Conservation (phyloP, 352 stramenopile genomes). For the Phytophthora tubulina region DNA sequence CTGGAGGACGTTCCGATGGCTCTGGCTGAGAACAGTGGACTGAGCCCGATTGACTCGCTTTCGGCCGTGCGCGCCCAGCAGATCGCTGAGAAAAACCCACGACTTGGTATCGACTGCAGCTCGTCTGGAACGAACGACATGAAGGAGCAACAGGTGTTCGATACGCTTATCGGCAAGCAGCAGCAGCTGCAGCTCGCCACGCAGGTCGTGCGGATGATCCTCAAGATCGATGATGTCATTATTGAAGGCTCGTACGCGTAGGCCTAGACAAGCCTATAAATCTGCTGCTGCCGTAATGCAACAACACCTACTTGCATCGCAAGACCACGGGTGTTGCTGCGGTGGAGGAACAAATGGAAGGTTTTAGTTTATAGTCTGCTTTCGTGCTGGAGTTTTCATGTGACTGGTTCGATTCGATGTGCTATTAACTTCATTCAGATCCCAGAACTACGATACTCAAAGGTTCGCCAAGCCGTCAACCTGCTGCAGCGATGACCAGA, state of each 20-base stretch:
- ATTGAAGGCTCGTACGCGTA: slow-evolving; percentile 93
- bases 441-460: too few species aligned
- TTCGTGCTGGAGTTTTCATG: too few species aligned
- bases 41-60: slow-evolving; percentile 98
- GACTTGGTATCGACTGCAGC: slow-evolving; percentile 98
- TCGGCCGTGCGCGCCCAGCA: slow-evolving; percentile 96
- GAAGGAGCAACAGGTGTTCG: slow-evolving; percentile 99
- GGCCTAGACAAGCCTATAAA: slow-evolving; percentile 36
- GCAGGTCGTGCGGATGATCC: slow-evolving; percentile 99
- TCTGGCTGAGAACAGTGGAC: slow-evolving; percentile 98
- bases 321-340: slow-evolving; percentile 9
- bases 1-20: slow-evolving; percentile 99
- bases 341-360: slow-evolving; percentile 35
- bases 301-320: slow-evolving; percentile 1
- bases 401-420: too few species aligned
- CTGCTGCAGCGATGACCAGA: too few species aligned
- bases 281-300: slow-evolving; percentile 22
- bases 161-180: slow-evolving; percentile 99
- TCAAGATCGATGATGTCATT: slow-evolving; percentile 99
- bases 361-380: slow-evolving; percentile 45
- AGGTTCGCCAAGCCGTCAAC: too few species aligned
- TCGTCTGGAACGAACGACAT: slow-evolving; percentile 95
- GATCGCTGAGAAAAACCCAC: slow-evolving; percentile 95
- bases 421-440: too few species aligned
- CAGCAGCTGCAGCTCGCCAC: slow-evolving; percentile 99